Percentiles rank a stretch among this genome's conserved stretches.
Evolutionary conservation across 2,329 filamentous ascomycete genomes (phyloP).

Genomic region (Aspergillus pseudonomiae): DNA sequence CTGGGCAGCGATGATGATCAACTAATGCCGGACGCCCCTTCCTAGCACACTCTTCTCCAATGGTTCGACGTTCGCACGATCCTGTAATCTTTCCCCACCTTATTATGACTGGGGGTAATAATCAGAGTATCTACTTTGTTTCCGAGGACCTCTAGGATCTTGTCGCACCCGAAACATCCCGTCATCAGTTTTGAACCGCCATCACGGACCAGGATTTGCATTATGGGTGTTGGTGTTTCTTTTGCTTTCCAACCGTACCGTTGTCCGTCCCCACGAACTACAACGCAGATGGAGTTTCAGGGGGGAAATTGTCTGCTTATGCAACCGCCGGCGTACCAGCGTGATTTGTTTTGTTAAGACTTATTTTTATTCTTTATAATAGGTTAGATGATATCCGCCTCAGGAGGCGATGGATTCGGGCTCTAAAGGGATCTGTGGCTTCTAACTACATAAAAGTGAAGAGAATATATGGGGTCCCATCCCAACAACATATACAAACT

Average conservation of each 20-base stretch:
- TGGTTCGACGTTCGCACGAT: slow-evolving; percentile 10
- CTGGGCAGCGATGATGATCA: slow-evolving; percentile 35
- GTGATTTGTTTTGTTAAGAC: background rate
- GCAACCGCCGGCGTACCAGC: slow-evolving; percentile 15
- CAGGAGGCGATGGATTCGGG: slow-evolving; percentile 20
- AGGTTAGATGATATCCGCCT: slow-evolving; percentile 22
- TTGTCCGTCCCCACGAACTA: slow-evolving; percentile 13
- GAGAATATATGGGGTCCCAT: background rate
- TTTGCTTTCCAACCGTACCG: slow-evolving; percentile 13
- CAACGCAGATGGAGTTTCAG: slow-evolving; percentile 21
- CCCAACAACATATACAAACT: background rate
- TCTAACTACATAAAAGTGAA: background rate
- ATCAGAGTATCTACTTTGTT: background rate
- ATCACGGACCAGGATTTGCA: slow-evolving; percentile 22
- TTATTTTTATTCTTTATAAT: slow-evolving; percentile 8
- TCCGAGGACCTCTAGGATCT: background rate
- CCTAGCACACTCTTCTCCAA: slow-evolving; percentile 11
- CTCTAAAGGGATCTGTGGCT: slow-evolving; percentile 12
- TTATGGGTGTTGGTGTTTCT: slow-evolving; percentile 23
- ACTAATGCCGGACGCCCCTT: slow-evolving; percentile 37
- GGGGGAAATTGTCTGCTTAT: slow-evolving; percentile 9
- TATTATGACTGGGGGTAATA: slow-evolving; percentile 15
- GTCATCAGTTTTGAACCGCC: slow-evolving; percentile 9
- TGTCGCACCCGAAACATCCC: background rate
- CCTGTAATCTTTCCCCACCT: slow-evolving; percentile 17